A percentile compares a stretch with the other conserved stretches of the same genome.
Evolutionary conservation across 306 rosid species (phyloP).

Genomic region (Glycine soja): DNA sequence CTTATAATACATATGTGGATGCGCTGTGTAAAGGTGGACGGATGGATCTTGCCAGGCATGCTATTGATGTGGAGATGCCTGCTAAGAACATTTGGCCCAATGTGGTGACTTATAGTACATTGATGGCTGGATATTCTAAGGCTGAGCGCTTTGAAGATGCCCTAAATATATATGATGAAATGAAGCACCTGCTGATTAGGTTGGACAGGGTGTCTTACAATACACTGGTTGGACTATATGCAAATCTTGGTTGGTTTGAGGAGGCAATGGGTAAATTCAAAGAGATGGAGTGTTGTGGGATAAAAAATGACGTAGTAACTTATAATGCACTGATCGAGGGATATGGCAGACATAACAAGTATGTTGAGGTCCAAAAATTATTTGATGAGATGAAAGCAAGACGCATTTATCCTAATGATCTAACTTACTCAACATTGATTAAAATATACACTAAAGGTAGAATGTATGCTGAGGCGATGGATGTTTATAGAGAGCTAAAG

Average conservation of each 20-base stretch:
- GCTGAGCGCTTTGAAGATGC: constrained; percentile 83
- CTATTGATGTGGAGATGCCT: constrained; percentile 73
- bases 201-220: constrained; percentile 87
- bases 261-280: constrained; percentile 64
- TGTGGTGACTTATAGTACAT: constrained; percentile 86
- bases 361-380: constrained; percentile 61
- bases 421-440: constrained; percentile 89
- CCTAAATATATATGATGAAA: constrained; percentile 64
- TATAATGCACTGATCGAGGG: constrained; percentile 90
- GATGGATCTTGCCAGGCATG: constrained; percentile 75
- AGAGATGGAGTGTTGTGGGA: constrained; percentile 87
- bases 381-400: constrained; percentile 72
- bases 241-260: constrained; percentile 84
- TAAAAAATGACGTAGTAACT: constrained; percentile 73
- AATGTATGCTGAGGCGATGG: constrained; percentile 74
- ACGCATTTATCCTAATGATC: constrained; percentile 60
- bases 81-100: constrained; percentile 68
- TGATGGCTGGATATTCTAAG: constrained; percentile 94
- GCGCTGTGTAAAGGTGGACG: constrained; percentile 88
- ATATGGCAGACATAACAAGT: constrained; percentile 82
- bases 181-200: constrained; percentile 68
- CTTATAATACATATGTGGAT: constrained; percentile 88
- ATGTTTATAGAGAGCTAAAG: constrained; percentile 72
- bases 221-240: constrained; percentile 77
- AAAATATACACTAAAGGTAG: constrained; percentile 85